Conservation (phyloP, 2,329 filamentous ascomycete species). For the Claviceps capensis region DNA sequence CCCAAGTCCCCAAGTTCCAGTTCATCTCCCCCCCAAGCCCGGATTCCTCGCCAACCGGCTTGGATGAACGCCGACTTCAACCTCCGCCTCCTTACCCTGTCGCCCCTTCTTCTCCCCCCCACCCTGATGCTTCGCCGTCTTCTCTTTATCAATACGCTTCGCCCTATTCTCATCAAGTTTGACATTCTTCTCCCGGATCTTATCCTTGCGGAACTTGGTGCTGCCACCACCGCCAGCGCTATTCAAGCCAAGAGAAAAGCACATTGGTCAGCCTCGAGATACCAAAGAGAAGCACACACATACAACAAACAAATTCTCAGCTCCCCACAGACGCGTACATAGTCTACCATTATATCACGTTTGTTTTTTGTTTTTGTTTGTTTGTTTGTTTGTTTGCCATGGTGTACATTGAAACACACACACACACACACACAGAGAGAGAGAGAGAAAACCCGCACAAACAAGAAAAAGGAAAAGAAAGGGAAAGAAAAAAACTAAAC, state of each 20-base stretch:
- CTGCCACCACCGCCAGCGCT: constrained; percentile 75
- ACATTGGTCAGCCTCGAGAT: neutral
- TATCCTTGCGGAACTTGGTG: constrained; percentile 54
- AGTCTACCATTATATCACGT: too few species aligned
- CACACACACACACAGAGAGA: neutral
- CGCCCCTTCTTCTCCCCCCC: constrained; percentile 13
- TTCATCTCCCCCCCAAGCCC: constrained; percentile 3
- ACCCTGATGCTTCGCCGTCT: constrained; percentile 19
- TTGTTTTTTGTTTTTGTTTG: too few species aligned
- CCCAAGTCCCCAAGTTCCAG: too few species aligned
- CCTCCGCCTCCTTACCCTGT: constrained; percentile 13
- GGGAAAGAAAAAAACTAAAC: constrained; percentile 21
- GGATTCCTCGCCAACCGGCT: constrained; percentile 28
- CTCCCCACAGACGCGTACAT: too few species aligned
- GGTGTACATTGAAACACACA: neutral
- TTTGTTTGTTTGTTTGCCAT: too few species aligned
- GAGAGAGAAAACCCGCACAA: neutral
- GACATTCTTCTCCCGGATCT: constrained; percentile 74
- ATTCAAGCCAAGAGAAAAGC: neutral
- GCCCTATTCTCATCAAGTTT: constrained; percentile 59
- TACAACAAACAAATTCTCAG: too few species aligned
- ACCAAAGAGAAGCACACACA: neutral
- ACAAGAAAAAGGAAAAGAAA: constrained; percentile 12
- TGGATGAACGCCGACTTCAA: constrained; percentile 32
- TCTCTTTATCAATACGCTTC: constrained; percentile 34